These are phyloP conservation scores for Mimosa pudica DNA, from an alignment of 306 rosid genomes.

Conservation along the genomic window DNA sequence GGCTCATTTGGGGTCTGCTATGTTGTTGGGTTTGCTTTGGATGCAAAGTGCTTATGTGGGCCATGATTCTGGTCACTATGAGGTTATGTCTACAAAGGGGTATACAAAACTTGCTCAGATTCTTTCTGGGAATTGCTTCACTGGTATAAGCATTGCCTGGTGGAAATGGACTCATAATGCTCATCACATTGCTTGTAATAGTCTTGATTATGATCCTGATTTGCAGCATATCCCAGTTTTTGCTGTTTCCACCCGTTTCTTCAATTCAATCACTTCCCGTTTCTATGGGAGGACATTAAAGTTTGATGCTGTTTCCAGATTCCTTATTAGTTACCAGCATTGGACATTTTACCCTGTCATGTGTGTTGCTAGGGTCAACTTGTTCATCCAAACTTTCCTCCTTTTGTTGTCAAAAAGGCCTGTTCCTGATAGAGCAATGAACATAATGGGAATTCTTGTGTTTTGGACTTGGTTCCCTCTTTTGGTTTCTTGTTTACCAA, in stretches of 20 bases:
- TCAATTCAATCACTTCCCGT: conserved; percentile 54
- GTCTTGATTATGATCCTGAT: conserved; percentile 89
- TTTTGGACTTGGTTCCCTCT: conserved; percentile 93
- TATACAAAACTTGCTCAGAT: conserved; percentile 60
- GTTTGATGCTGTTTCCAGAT: conserved; percentile 73
- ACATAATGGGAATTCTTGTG: conserved; percentile 63
- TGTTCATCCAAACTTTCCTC: conserved; percentile 68
- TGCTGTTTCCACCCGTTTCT: conserved; percentile 65
- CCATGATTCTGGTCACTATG: conserved; percentile 88
- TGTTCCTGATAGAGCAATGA: conserved; percentile 62
- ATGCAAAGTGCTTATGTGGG: conserved; percentile 82
- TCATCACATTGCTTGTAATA: conserved; percentile 83
- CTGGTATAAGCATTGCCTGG: conserved; percentile 95
- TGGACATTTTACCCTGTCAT: conserved; percentile 73
- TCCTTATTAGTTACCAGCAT: conserved; percentile 77
- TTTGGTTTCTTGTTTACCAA: conserved; percentile 61
- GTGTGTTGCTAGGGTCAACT: conserved; percentile 65
- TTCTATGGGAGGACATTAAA: conserved; percentile 68
- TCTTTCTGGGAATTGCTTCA: conserved; percentile 76
- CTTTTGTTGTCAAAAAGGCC: conserved; percentile 51
- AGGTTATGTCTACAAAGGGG: conserved; percentile 50
- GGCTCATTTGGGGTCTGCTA: conserved; percentile 71
- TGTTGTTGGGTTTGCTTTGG: conserved; percentile 79
- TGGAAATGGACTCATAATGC: conserved; percentile 98
- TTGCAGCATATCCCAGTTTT: conserved; percentile 84